These are phyloP conservation scores for Proliferodiscus dingleyae DNA, from an alignment of 2,329 filamentous ascomycete species.

Conservation along the genomic window DNA sequence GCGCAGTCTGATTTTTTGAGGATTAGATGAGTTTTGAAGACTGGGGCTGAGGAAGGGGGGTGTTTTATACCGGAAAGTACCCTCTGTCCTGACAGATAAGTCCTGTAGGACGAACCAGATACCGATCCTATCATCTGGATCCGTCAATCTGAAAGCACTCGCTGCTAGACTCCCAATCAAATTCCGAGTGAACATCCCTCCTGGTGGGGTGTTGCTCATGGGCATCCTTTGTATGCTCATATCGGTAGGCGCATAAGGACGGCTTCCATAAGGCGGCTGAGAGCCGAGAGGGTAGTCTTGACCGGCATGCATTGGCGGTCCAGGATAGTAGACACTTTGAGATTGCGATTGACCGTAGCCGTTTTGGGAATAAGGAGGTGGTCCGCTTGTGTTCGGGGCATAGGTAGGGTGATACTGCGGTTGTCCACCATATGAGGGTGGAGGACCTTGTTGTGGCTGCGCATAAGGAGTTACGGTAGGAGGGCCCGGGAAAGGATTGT, in stretches of 20 bases:
- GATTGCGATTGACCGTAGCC: conserved; percentile 37
- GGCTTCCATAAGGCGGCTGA: conserved; percentile 13
- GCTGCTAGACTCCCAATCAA: conserved; percentile 88
- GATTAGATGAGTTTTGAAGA: background rate
- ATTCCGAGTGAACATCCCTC: conserved; percentile 90
- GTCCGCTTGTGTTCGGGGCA: conserved; percentile 14
- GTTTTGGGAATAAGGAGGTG: conserved; percentile 28
- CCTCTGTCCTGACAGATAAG: conserved; percentile 88
- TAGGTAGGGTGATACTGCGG: conserved; percentile 22
- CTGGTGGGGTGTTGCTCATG: conserved; percentile 41
- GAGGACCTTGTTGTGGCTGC: conserved; percentile 10
- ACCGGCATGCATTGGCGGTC: conserved; percentile 7
- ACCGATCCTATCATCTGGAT: conserved; percentile 73
- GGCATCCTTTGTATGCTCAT: conserved; percentile 18
- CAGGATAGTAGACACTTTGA: conserved; percentile 15
- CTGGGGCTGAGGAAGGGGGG: background rate
- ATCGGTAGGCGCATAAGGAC: conserved; percentile 18
- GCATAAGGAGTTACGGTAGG: conserved; percentile 25
- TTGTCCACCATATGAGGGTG: conserved; percentile 13
- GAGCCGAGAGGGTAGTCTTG: conserved; percentile 8
- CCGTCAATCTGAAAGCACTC: conserved; percentile 78
- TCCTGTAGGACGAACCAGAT: conserved; percentile 98
- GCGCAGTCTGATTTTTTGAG: conserved; percentile 43
- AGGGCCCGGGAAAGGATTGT: conserved; percentile 24
- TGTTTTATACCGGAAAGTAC: conserved; percentile 71